Conservation (phyloP, 2,329 filamentous ascomycete genomes). For the Nemania bipapillata region DNA sequence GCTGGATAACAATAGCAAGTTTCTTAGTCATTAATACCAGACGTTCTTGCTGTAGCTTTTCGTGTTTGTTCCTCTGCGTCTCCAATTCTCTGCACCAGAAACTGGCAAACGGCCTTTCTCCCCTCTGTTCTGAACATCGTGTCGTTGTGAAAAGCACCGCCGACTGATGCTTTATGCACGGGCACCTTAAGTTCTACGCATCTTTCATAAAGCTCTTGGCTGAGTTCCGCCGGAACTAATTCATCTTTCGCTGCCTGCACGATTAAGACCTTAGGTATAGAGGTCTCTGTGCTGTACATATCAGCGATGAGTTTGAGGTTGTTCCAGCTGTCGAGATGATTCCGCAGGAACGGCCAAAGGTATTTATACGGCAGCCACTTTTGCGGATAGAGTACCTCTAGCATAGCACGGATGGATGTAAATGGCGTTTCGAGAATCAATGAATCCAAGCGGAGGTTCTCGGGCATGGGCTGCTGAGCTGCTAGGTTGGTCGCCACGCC, state of each 20-base stretch:
- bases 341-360: conserved; percentile 78
- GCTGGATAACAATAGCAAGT: no score
- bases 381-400: conserved; percentile 77
- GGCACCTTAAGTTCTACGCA: conserved; percentile 61
- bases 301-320: conserved; percentile 61
- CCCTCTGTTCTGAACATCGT: conserved; percentile 61
- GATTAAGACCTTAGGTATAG: conserved; percentile 59
- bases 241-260: conserved; percentile 69
- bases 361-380: conserved; percentile 83
- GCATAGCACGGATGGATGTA: conserved; percentile 75
- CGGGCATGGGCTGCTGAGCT: conserved; percentile 53
- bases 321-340: conserved; percentile 65
- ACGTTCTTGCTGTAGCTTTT: background rate
- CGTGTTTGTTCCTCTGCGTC: background rate
- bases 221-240: conserved; percentile 65
- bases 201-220: conserved; percentile 57
- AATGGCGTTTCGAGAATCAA: conserved; percentile 82
- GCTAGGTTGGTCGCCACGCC: conserved; percentile 74
- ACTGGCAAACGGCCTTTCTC: conserved; percentile 58
- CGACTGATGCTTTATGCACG: conserved; percentile 58
- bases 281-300: conserved; percentile 40
- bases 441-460: conserved; percentile 57
- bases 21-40: background rate
- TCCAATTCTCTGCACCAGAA: conserved; percentile 51
- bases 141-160: conserved; percentile 67